Conservation (phyloP, 306 rosid genomes). For the Mimosa pudica region DNA sequence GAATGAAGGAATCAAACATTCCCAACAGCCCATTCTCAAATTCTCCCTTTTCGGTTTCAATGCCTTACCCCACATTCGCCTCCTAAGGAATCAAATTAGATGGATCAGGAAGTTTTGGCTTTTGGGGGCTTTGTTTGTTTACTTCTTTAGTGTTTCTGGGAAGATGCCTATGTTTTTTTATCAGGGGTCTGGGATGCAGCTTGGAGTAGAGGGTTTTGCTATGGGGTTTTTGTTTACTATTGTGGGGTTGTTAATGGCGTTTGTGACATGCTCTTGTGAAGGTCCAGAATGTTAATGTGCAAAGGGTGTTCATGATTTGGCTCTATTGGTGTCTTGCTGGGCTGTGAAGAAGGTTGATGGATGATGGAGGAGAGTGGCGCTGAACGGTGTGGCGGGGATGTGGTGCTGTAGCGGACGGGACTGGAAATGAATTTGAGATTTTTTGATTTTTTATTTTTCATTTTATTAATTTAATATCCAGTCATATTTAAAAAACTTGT, state of each 20-base stretch:
- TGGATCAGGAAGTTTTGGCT: conserved; percentile 88
- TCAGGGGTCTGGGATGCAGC: conserved; percentile 99
- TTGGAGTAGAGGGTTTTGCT: conserved; percentile 92
- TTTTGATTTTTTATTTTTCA: no score
- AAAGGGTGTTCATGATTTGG: conserved; percentile 61
- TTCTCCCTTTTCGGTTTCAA: conserved; percentile 78
- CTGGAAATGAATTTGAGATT: no score
- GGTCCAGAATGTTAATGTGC: conserved; percentile 57
- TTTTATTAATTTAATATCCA: no score
- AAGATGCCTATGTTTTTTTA: conserved; percentile 87
- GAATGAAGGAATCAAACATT: no score
- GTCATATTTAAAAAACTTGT: no score
- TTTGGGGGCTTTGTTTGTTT: conserved; percentile 68
- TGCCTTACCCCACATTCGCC: conserved; percentile 82
- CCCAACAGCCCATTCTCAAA: no score
- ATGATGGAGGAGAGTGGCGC: no score
- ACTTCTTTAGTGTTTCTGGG: conserved; percentile 94
- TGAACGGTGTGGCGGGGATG: no score
- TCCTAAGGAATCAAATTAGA: conserved; percentile 71
- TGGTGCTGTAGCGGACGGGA: no score
- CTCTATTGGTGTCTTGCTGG: conserved; percentile 74
- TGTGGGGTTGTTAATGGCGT: conserved; percentile 85
- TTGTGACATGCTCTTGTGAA: conserved; percentile 63
- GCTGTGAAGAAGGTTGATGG: conserved; percentile 90
- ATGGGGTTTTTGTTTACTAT: conserved; percentile 82